These are phyloP conservation scores for Nicotiana paniculata DNA, from an alignment of 257 asterid genomes.

Conservation along the genomic window DNA sequence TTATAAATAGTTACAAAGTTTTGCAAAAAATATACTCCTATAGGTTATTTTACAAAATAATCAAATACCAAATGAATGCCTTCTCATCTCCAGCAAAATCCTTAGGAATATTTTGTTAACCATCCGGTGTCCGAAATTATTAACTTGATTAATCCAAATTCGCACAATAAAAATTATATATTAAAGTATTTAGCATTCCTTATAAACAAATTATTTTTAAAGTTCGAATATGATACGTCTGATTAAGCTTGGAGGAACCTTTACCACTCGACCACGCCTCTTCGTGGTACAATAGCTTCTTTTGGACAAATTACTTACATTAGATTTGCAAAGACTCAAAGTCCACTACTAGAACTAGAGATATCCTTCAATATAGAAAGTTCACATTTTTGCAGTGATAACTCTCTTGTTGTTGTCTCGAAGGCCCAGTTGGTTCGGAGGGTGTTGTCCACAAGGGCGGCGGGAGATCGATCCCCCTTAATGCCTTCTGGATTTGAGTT, in stretches of 20 bases:
- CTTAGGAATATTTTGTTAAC: too few relatives aligned
- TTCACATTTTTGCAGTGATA: neutral
- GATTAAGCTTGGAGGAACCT: neutral
- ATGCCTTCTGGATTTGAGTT: too few relatives aligned
- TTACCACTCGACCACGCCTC: neutral
- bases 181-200: neutral
- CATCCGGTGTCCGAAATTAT: neutral
- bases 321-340: neutral
- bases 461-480: too few relatives aligned
- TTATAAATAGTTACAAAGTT: neutral
- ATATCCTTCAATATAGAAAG: neutral
- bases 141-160: neutral
- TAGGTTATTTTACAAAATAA: neutral
- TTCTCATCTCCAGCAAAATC: neutral
- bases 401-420: neutral
- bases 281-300: neutral
- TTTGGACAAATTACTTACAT: too few relatives aligned
- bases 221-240: neutral
- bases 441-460: too few relatives aligned
- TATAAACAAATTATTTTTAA: neutral
- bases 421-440: too few relatives aligned
- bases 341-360: neutral
- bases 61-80: neutral
- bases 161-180: fast-evolving
- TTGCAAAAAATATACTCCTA: neutral